Evolutionary conservation across 202 grass and related monocot genomes (phyloP).

Genomic region (Setaria viridis): DNA sequence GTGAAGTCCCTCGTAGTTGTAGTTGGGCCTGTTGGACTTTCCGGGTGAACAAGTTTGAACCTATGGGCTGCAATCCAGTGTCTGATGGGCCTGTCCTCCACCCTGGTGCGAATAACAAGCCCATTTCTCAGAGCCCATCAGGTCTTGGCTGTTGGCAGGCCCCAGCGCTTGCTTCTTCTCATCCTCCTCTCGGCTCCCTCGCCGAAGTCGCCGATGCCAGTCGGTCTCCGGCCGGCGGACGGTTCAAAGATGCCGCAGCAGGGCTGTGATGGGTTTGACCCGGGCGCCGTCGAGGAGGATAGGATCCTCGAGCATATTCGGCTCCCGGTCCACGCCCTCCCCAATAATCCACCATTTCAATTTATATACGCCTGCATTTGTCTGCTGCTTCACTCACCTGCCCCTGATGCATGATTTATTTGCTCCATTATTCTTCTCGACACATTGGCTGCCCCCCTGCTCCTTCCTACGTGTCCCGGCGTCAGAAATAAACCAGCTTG

Average conservation of each 20-base stretch:
- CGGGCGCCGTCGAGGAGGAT: not conserved
- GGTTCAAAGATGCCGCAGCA: not conserved
- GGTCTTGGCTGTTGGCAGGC: too few relatives aligned
- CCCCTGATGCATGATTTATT: not conserved
- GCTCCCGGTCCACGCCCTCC: conserved; percentile 30
- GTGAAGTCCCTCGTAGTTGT: too few relatives aligned
- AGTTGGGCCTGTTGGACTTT: too few relatives aligned
- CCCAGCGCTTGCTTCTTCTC: too few relatives aligned
- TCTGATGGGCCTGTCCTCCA: too few relatives aligned
- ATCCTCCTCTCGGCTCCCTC: too few relatives aligned
- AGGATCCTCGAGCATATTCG: conserved; percentile 46
- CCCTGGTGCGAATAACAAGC: too few relatives aligned
- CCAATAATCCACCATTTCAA: conserved; percentile 24
- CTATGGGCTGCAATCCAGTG: too few relatives aligned
- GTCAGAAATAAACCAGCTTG: too few relatives aligned
- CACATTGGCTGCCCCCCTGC: not conserved
- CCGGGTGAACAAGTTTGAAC: too few relatives aligned
- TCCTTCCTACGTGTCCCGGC: not conserved
- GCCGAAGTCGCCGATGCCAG: not conserved
- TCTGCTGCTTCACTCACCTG: not conserved
- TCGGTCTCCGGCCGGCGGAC: conserved; percentile 6
- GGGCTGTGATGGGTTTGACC: not conserved
- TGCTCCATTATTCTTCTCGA: not conserved
- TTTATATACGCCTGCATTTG: not conserved
- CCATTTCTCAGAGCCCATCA: too few relatives aligned